Percentiles rank a stretch among this genome's conserved stretches.
Evolutionary conservation across 306 rosid species (phyloP).

Genomic region (Quercus gilva): DNA sequence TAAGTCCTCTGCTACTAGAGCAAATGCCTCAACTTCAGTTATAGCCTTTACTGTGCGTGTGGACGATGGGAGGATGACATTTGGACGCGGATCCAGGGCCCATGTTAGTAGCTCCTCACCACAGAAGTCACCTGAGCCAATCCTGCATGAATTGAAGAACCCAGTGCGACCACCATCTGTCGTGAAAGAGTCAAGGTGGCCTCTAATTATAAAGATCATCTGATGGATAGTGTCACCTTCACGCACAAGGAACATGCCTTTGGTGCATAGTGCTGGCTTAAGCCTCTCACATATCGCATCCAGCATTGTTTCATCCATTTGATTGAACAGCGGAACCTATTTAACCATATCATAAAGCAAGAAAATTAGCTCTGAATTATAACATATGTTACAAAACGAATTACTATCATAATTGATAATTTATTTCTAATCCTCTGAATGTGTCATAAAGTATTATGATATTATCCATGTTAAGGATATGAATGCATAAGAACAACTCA

Average conservation of each 20-base stretch:
- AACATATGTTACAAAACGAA: no score
- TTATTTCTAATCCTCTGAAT: no score
- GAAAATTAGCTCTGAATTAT: no score
- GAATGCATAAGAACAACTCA: conserved; percentile 25
- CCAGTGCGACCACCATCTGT: conserved; percentile 90
- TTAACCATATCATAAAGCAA: no score
- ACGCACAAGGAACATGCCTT: conserved; percentile 69
- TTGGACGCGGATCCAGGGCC: conserved; percentile 83
- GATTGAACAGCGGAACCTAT: conserved; percentile 82
- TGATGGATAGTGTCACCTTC: conserved; percentile 93
- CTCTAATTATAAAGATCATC: conserved; percentile 88
- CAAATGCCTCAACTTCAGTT: conserved; percentile 93
- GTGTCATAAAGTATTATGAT: no score
- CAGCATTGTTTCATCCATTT: conserved; percentile 95
- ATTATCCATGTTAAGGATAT: no score
- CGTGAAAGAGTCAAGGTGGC: conserved; percentile 89
- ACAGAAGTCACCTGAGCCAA: conserved; percentile 87
- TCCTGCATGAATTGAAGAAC: conserved; percentile 78
- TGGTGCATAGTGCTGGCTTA: conserved; percentile 81
- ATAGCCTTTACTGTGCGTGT: conserved; percentile 80
- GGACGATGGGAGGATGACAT: conserved; percentile 77
- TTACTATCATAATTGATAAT: no score
- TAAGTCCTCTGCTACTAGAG: conserved; percentile 84
- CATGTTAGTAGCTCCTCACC: conserved; percentile 92
- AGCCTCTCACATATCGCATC: conserved; percentile 95